These are phyloP conservation scores for Talaromyces trachyspermus DNA, from an alignment of 495 filamentous ascomycete genomes.

Conservation along the genomic window DNA sequence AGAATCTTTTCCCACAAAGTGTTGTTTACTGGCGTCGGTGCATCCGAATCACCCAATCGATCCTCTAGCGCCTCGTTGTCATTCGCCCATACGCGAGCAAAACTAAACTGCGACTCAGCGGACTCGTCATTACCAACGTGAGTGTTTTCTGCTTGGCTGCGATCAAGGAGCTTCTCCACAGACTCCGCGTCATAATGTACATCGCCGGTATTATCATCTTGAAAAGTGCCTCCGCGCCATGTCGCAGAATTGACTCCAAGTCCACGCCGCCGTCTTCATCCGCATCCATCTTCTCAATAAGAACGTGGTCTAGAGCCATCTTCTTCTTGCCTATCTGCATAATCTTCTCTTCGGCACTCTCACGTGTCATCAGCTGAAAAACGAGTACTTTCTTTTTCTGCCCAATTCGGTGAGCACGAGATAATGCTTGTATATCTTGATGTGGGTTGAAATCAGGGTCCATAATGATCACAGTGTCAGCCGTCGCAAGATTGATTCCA, in stretches of 20 bases:
- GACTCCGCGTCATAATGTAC: conserved; percentile 74
- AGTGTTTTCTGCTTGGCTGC: conserved; percentile 71
- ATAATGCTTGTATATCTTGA: conserved; percentile 93
- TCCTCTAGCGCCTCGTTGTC: conserved; percentile 60
- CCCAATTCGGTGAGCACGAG: conserved; percentile 89
- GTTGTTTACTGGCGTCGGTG: conserved; percentile 35
- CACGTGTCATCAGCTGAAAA: conserved; percentile 86
- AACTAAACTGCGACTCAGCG: conserved; percentile 74
- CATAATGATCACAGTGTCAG: conserved; percentile 96
- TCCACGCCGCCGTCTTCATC: conserved; percentile 69
- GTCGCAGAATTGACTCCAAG: conserved; percentile 79
- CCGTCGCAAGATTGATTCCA: conserved; percentile 94
- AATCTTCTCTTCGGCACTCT: conserved; percentile 89
- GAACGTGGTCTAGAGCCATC: conserved; percentile 83
- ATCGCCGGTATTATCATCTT: conserved; percentile 55
- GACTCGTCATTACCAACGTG: conserved; percentile 47
- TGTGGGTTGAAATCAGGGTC: conserved; percentile 99
- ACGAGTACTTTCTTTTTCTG: conserved; percentile 93
- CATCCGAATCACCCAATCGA: conserved; percentile 43
- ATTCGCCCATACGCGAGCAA: conserved; percentile 89
- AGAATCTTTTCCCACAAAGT: conserved; percentile 86
- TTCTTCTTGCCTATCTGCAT: conserved; percentile 95
- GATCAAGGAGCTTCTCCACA: conserved; percentile 82
- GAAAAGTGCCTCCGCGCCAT: conserved; percentile 83
- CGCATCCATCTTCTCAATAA: conserved; percentile 82